phyloP scores from a whole-genome alignment of 257 asterid genomes.

The Solanum clarkiae region DNA sequence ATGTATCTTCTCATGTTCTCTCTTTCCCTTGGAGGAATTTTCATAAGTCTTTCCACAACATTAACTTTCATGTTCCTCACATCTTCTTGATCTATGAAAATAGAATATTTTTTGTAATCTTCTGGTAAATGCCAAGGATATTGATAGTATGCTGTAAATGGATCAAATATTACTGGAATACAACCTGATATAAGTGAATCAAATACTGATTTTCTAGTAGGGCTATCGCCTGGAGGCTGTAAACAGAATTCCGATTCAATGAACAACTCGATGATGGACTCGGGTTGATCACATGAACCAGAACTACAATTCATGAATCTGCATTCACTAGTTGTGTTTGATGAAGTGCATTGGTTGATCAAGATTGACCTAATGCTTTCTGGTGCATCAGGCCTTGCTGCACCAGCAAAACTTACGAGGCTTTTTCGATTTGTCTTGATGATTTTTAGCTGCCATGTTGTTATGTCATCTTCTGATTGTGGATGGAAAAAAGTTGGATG shows the following conservation, averaged over 20 bases:
- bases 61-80: constrained; percentile 30
- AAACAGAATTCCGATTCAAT: constrained; percentile 55
- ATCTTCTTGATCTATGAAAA: constrained; percentile 39
- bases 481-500: constrained; percentile 73
- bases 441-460: constrained; percentile 39
- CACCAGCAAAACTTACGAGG: constrained; percentile 56
- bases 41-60: constrained; percentile 36
- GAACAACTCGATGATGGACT: constrained; percentile 29
- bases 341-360: constrained; percentile 32
- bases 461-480: constrained; percentile 36
- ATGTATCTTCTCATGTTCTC: constrained; percentile 59
- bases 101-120: constrained; percentile 38
- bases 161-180: constrained; percentile 55
- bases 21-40: constrained; percentile 26
- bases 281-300: constrained; percentile 35
- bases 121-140: constrained; percentile 69
- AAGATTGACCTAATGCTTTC: constrained; percentile 37
- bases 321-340: constrained; percentile 8
- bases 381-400: constrained; percentile 29
- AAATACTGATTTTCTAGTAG: constrained; percentile 63
- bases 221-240: constrained; percentile 72
- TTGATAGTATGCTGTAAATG: constrained; percentile 58
- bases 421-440: constrained; percentile 10
- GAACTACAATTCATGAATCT: constrained; percentile 38
- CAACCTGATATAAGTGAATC: constrained; percentile 57